phyloP scores from a whole-genome alignment of 1,139 yeast genomes.

The Protomyces gravidus region DNA sequence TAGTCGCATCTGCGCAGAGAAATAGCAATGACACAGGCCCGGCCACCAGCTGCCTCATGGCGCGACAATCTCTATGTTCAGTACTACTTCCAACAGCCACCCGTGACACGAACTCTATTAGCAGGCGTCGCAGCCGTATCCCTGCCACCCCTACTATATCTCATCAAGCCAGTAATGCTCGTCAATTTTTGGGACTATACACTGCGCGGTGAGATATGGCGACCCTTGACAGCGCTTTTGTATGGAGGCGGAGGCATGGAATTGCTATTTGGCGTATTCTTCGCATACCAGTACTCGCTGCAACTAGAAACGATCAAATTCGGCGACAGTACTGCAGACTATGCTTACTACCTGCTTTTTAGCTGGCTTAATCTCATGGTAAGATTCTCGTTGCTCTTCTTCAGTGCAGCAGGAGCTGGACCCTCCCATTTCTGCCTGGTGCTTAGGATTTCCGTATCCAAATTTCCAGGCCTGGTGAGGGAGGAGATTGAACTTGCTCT shows the following conservation, averaged over 20 bases:
- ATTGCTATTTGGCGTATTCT: slow-evolving; percentile 33
- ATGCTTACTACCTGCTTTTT: slow-evolving; percentile 39
- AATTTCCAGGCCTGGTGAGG: slow-evolving; percentile 41
- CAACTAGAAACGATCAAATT: slow-evolving; percentile 40
- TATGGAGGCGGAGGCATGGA: slow-evolving; percentile 38
- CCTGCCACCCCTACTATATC: slow-evolving; percentile 34
- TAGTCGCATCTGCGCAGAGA: no score
- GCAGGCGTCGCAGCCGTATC: slow-evolving; percentile 36
- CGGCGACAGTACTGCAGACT: slow-evolving; percentile 37
- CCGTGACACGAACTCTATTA: slow-evolving; percentile 38
- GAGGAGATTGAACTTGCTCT: slow-evolving; percentile 40
- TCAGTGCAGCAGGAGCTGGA: slow-evolving; percentile 4
- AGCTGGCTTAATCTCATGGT: slow-evolving; percentile 39
- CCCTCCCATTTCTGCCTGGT: slow-evolving; percentile 26
- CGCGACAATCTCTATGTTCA: slow-evolving; percentile 18
- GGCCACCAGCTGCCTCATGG: slow-evolving; percentile 9
- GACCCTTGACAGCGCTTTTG: slow-evolving; percentile 41
- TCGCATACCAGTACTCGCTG: slow-evolving; percentile 40
- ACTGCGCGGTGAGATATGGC: slow-evolving; percentile 39
- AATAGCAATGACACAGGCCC: neutral
- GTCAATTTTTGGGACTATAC: slow-evolving; percentile 39
- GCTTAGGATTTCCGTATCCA: slow-evolving; percentile 17
- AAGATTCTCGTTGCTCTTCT: slow-evolving; percentile 33
- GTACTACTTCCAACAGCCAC: slow-evolving; percentile 34
- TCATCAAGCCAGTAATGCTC: slow-evolving; percentile 34